phyloP scores from a whole-genome alignment of 352 stramenopile genomes.

The Globisporangium nodosum region DNA sequence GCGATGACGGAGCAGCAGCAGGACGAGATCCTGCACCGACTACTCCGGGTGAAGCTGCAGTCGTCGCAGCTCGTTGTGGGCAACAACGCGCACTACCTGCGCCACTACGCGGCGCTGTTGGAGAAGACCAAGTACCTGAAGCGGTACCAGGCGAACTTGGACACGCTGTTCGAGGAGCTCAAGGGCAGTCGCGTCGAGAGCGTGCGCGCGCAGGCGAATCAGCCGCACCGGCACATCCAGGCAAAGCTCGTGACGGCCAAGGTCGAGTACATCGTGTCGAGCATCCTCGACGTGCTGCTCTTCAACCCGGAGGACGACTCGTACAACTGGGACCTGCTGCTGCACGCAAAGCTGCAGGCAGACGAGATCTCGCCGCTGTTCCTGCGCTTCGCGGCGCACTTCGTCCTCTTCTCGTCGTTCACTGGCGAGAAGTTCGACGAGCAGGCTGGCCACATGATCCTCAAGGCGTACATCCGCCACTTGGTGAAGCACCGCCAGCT shows the following conservation, averaged over 20 bases:
- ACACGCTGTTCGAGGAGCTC: slow-evolving; percentile 76
- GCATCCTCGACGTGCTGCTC: slow-evolving; percentile 50
- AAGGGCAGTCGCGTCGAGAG: slow-evolving; percentile 49
- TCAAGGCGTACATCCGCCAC: slow-evolving; percentile 81
- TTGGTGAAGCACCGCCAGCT: slow-evolving; percentile 74
- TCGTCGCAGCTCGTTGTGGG: slow-evolving; percentile 69
- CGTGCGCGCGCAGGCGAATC: slow-evolving; percentile 62
- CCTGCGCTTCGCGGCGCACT: slow-evolving; percentile 75
- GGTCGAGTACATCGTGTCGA: slow-evolving; percentile 71
- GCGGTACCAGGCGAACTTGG: slow-evolving; percentile 60
- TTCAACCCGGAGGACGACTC: slow-evolving; percentile 35
- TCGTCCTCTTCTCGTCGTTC: slow-evolving; percentile 66
- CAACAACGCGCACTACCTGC: slow-evolving; percentile 56
- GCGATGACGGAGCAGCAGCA: slow-evolving; percentile 63
- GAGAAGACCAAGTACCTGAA: slow-evolving; percentile 76
- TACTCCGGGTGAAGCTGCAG: slow-evolving; percentile 71
- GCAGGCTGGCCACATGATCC: slow-evolving; percentile 63
- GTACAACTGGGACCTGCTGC: slow-evolving; percentile 66
- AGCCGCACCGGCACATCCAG: slow-evolving; percentile 73
- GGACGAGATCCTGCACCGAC: slow-evolving; percentile 62
- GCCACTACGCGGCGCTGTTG: slow-evolving; percentile 43
- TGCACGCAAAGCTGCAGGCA: slow-evolving; percentile 32
- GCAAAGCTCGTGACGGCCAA: slow-evolving; percentile 73
- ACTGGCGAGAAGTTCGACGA: slow-evolving; percentile 66
- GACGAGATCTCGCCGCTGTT: slow-evolving; percentile 52